Conservation (phyloP, 257 asterid genomes). For the Eucommia ulmoides region DNA sequence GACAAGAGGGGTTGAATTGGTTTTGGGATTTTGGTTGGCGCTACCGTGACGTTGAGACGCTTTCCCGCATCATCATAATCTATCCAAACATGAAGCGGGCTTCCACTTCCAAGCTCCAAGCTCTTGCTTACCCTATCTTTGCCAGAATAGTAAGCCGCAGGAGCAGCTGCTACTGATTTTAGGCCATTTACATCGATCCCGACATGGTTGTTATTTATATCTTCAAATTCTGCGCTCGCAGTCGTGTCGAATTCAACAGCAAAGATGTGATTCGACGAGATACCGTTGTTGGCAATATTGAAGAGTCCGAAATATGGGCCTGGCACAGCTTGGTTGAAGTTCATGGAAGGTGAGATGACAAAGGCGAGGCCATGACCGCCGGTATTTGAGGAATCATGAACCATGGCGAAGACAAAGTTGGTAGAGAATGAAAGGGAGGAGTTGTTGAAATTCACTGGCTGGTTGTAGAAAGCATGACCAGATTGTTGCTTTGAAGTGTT, state of each 20-base stretch:
- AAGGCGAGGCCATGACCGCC: slow-evolving; percentile 79
- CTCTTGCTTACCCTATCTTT: slow-evolving; percentile 13
- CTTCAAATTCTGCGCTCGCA: slow-evolving; percentile 31
- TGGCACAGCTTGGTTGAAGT: slow-evolving; percentile 32
- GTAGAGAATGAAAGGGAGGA: slow-evolving; percentile 47
- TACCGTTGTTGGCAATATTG: slow-evolving; percentile 28
- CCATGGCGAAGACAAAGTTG: slow-evolving; percentile 53
- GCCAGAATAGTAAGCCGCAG: slow-evolving; percentile 27
- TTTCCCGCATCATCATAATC: slow-evolving; percentile 37
- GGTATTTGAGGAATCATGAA: slow-evolving; percentile 32
- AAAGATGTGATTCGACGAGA: slow-evolving; percentile 43
- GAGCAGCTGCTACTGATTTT: slow-evolving; percentile 38
- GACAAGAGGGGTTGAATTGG: slow-evolving; percentile 48
- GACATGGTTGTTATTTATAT: slow-evolving; percentile 58
- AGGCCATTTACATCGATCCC: slow-evolving; percentile 56
- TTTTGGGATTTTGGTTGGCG: slow-evolving; percentile 31
- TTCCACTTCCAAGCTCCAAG: slow-evolving; percentile 37
- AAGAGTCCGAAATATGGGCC: slow-evolving; percentile 53
- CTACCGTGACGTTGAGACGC: slow-evolving; percentile 41
- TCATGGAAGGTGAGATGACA: slow-evolving; percentile 22
- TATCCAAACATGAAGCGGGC: slow-evolving; percentile 48
- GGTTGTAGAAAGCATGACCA: slow-evolving; percentile 52
- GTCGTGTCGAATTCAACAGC: slow-evolving; percentile 76
- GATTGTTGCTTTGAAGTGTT: slow-evolving; percentile 14
- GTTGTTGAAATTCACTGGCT: slow-evolving; percentile 36